phyloP scores from a whole-genome alignment of 1,284 basidiomycete genomes.

The Athelia sp. region DNA sequence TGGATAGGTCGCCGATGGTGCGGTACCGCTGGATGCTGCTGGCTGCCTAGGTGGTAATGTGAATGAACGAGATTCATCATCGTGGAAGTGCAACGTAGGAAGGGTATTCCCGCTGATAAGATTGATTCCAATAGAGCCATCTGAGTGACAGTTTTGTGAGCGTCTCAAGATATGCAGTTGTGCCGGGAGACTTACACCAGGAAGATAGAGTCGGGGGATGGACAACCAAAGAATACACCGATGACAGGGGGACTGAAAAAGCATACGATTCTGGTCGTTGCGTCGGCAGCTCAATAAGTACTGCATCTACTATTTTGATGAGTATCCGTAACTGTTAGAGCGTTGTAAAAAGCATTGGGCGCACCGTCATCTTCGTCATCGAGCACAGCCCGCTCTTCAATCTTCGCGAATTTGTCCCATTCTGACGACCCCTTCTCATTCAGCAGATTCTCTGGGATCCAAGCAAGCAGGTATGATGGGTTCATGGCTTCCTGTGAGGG shows the following conservation, averaged over 20 bases:
- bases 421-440: constrained; percentile 72
- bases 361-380: constrained; percentile 72
- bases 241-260: constrained; percentile 87
- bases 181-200: constrained; percentile 65
- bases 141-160: constrained; percentile 28
- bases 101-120: constrained; percentile 87
- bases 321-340: constrained; percentile 7
- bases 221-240: constrained; percentile 87
- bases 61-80: constrained; percentile 87
- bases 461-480: constrained; percentile 73
- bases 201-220: constrained; percentile 81
- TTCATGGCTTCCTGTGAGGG: constrained; percentile 53
- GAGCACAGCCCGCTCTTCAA: constrained; percentile 58
- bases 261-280: constrained; percentile 86
- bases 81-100: constrained; percentile 92
- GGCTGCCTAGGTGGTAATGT: constrained; percentile 43
- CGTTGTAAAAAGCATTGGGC: constrained; percentile 14
- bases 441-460: constrained; percentile 80
- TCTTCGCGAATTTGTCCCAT: constrained; percentile 82
- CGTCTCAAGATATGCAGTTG: constrained; percentile 7
- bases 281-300: constrained; percentile 72
- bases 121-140: constrained; percentile 77
- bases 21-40: constrained; percentile 18
- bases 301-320: constrained; percentile 47
- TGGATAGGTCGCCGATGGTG: constrained; percentile 32